Conservation (phyloP, 331 rosid species). For the Telfairia occidentalis region DNA sequence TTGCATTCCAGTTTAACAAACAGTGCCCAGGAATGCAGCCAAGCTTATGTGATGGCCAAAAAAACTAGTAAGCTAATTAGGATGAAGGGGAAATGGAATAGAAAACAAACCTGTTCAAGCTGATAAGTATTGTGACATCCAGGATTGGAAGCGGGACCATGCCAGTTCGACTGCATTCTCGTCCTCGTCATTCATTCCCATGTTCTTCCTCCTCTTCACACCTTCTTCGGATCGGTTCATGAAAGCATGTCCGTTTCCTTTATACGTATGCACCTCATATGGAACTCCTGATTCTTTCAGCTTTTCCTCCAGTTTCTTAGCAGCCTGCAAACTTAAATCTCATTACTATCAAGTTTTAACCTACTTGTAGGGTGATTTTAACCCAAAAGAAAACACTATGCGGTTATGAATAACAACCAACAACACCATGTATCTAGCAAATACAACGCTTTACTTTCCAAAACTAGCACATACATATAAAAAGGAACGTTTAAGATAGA, state of each 20-base stretch:
- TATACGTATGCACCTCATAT: slow-evolving; percentile 38
- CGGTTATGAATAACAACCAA: background rate
- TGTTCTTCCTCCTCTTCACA: slow-evolving; percentile 61
- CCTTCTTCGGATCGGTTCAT: slow-evolving; percentile 90
- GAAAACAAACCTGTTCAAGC: slow-evolving; percentile 14
- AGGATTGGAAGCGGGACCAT: slow-evolving; percentile 81
- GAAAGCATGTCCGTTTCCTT: slow-evolving; percentile 75
- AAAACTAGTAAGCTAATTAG: background rate
- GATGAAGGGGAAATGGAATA: background rate
- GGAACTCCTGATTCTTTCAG: slow-evolving; percentile 78
- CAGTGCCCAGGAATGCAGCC: background rate
- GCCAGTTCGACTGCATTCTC: slow-evolving; percentile 65
- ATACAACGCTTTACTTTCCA: background rate
- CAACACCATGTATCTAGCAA: background rate
- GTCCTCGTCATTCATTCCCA: slow-evolving; percentile 76
- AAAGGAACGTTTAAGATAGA: background rate
- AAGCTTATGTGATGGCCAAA: background rate
- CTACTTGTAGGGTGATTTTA: too few species aligned
- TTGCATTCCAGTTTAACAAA: background rate
- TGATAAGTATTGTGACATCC: slow-evolving; percentile 58
- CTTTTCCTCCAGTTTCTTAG: slow-evolving; percentile 76
- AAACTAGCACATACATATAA: too few species aligned
- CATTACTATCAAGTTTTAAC: too few species aligned
- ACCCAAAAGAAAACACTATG: background rate
- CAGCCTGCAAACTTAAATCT: slow-evolving; percentile 34